Conservation (phyloP, 257 asterid species). For the Solanum etuberosum region DNA sequence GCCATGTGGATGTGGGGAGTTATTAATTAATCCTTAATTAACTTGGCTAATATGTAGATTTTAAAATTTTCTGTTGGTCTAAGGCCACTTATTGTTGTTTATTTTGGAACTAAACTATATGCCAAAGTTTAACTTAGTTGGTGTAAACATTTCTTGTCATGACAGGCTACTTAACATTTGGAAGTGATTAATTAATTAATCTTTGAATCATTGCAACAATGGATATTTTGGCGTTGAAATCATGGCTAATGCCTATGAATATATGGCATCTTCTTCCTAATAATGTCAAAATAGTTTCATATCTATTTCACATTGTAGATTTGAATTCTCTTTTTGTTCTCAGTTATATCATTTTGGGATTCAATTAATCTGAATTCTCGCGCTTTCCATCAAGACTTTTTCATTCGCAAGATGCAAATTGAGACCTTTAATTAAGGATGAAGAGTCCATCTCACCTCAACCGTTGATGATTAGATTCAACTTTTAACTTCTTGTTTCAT, state of each 20-base stretch:
- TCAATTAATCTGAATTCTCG: not conserved
- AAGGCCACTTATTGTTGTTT: not conserved
- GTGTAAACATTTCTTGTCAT: not conserved
- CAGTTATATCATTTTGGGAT: not conserved
- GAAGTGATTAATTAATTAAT: not conserved
- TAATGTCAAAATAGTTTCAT: not conserved
- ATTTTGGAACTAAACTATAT: not conserved
- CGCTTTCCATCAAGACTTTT: not conserved
- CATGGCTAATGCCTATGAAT: not conserved
- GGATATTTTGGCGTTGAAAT: not conserved
- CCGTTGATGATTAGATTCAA: not conserved
- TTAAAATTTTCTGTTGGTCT: too few species aligned
- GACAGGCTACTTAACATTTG: not conserved
- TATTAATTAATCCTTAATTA: not conserved
- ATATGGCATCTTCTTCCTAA: not conserved
- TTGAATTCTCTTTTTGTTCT: not conserved
- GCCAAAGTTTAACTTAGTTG: not conserved
- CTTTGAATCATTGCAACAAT: not conserved
- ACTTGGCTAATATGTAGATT: not conserved
- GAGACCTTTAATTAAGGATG: not conserved
- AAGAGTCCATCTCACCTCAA: not conserved
- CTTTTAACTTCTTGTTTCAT: not conserved
- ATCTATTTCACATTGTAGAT: not conserved
- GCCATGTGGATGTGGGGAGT: not conserved
- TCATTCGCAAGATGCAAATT: not conserved